Evolutionary conservation across 345 rosid genomes (phyloP).

Genomic region (Salix brachista): DNA sequence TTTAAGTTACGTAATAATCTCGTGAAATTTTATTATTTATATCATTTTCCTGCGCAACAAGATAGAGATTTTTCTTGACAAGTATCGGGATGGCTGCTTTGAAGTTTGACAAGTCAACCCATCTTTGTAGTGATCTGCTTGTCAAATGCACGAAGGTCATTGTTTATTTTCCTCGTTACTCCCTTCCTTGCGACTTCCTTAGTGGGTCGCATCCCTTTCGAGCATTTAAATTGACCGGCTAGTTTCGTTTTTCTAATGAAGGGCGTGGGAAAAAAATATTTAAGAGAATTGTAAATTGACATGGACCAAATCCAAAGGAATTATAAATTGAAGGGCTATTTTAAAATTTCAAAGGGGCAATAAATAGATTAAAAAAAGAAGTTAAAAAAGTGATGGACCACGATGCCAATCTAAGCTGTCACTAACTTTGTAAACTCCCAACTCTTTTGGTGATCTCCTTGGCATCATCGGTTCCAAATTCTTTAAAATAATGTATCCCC

Average conservation of each 20-base stretch:
- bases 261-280: too few species aligned
- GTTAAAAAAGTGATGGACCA: too few species aligned
- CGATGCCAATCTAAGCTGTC: not conserved
- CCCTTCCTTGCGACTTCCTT: not conserved
- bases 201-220: not conserved
- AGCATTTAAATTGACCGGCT: not conserved
- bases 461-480: not conserved
- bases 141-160: constrained; percentile 6
- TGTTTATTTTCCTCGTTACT: not conserved
- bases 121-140: constrained; percentile 17
- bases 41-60: constrained; percentile 3
- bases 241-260: not conserved
- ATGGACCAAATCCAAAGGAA: too few species aligned
- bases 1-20: not conserved
- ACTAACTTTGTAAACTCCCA: not conserved
- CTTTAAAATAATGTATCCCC: not conserved
- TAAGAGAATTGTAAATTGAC: too few species aligned
- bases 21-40: not conserved
- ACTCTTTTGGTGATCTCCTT: not conserved
- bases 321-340: too few species aligned
- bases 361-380: rapidly evolving
- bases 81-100: not conserved
- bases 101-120: constrained; percentile 23
- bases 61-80: not conserved
- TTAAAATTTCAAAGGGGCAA: too few species aligned